Evolutionary conservation across 352 stramenopile genomes (phyloP).

Genomic region (Pythium aquatile): DNA sequence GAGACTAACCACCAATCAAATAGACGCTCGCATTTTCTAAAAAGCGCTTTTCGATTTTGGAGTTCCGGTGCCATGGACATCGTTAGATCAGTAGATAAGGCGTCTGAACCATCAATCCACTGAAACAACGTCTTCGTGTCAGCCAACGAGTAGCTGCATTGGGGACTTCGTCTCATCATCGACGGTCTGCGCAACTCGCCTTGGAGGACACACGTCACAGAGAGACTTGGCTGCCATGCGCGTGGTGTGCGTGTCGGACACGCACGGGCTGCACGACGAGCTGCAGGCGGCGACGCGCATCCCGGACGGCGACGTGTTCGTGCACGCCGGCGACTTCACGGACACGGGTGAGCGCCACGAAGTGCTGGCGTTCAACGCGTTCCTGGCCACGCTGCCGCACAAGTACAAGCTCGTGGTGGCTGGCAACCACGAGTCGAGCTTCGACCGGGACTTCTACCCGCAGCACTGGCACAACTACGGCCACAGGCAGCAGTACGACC

Average conservation of each 20-base stretch:
- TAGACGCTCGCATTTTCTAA: neutral
- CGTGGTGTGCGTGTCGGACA: constrained; percentile 78
- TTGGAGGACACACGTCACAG: neutral
- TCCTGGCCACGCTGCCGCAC: constrained; percentile 65
- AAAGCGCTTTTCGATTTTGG: neutral
- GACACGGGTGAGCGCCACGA: constrained; percentile 67
- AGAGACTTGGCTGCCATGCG: constrained; percentile 31
- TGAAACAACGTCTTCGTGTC: too few species aligned
- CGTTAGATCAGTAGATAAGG: neutral
- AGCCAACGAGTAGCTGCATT: neutral
- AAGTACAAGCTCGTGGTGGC: constrained; percentile 77
- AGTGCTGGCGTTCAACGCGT: constrained; percentile 70
- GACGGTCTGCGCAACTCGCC: too few species aligned
- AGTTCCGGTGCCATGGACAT: neutral
- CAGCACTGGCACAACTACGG: constrained; percentile 73
- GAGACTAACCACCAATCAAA: neutral
- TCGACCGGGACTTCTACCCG: constrained; percentile 68
- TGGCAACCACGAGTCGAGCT: constrained; percentile 84
- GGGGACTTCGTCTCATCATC: too few species aligned
- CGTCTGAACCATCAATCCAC: neutral
- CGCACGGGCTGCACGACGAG: constrained; percentile 61
- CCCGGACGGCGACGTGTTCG: constrained; percentile 78
- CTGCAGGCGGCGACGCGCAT: constrained; percentile 46
- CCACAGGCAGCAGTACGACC: constrained; percentile 62
- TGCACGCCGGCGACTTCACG: constrained; percentile 90